Percentiles rank a stretch among this genome's conserved stretches.
Evolutionary conservation across 2,329 filamentous ascomycete species (phyloP).

Genomic region (Arthrobotrys entomopaga): DNA sequence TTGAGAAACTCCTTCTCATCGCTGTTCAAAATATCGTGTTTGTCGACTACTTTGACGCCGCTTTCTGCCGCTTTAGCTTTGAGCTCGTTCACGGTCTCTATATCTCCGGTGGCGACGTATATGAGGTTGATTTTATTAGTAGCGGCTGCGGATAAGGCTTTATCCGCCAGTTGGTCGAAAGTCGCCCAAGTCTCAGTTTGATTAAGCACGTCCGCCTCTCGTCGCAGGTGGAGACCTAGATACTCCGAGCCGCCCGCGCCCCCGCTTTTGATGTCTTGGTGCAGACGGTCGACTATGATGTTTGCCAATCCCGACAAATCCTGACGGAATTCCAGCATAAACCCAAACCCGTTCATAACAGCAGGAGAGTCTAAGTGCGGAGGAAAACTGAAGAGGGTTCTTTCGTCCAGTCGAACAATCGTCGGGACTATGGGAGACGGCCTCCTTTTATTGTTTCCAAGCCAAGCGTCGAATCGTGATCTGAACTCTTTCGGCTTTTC

Average conservation of each 20-base stretch:
- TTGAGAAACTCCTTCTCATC: conserved; percentile 61
- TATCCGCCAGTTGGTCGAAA: neutral
- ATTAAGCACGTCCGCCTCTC: conserved; percentile 62
- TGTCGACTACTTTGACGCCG: conserved; percentile 62
- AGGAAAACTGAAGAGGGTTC: conserved; percentile 29
- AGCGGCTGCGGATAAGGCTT: neutral
- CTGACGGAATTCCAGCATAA: conserved; percentile 63
- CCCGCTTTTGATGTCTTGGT: conserved; percentile 49
- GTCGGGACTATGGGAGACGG: conserved; percentile 8
- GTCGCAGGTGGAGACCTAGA: conserved; percentile 65
- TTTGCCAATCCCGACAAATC: conserved; percentile 64
- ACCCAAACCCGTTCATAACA: conserved; percentile 64
- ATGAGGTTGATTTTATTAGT: neutral
- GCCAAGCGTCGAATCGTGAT: neutral
- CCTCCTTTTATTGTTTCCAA: neutral
- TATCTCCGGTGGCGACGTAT: neutral
- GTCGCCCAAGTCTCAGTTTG: neutral
- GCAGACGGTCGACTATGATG: conserved; percentile 62
- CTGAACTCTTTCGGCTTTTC: neutral
- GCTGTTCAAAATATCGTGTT: conserved; percentile 61
- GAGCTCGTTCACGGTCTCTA: neutral
- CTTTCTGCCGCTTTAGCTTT: conserved; percentile 62
- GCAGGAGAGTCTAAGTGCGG: conserved; percentile 64
- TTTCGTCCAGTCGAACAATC: conserved; percentile 27
- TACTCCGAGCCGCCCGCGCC: conserved; percentile 56